Conservation (phyloP, 768 basidiomycete species). For the Neoboletus magnificus region DNA sequence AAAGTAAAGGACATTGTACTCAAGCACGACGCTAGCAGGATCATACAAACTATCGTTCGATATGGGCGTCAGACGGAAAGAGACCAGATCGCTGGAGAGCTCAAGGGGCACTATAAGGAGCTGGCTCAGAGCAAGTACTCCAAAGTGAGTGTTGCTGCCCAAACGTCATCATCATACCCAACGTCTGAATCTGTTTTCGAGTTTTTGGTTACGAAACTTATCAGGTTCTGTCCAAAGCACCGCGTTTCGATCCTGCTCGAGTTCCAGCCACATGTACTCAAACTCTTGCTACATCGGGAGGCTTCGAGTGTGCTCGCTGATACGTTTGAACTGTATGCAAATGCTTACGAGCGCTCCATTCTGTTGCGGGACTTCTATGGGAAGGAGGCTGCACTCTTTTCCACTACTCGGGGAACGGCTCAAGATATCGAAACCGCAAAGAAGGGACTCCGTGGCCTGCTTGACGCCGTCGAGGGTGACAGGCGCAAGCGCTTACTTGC, state of each 20-base stretch:
- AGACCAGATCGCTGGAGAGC: slow-evolving; percentile 76
- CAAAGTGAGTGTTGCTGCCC: slow-evolving; percentile 52
- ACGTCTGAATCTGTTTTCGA: slow-evolving; percentile 24
- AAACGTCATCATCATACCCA: not conserved
- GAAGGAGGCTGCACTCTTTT: slow-evolving; percentile 78
- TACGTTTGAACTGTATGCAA: slow-evolving; percentile 83
- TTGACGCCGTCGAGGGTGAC: slow-evolving; percentile 63
- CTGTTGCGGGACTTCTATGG: slow-evolving; percentile 89
- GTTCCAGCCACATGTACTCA: slow-evolving; percentile 72
- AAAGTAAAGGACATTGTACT: slow-evolving; percentile 82
- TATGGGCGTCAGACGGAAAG: slow-evolving; percentile 72
- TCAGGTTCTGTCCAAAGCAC: slow-evolving; percentile 69
- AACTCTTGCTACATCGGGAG: slow-evolving; percentile 79
- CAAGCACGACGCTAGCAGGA: slow-evolving; percentile 90
- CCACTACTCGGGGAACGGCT: slow-evolving; percentile 48
- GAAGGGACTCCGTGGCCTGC: slow-evolving; percentile 63
- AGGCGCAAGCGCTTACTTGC: slow-evolving; percentile 62
- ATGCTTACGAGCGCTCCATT: slow-evolving; percentile 78
- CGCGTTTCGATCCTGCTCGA: slow-evolving; percentile 74
- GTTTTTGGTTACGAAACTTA: slow-evolving; percentile 81
- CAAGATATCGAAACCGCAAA: slow-evolving; percentile 63
- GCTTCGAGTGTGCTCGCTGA: slow-evolving; percentile 83
- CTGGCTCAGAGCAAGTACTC: slow-evolving; percentile 88
- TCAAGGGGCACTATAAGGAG: slow-evolving; percentile 75
- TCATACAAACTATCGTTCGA: slow-evolving; percentile 79